These are phyloP conservation scores for Cerioporus squamosus DNA, from an alignment of 1,284 basidiomycete genomes.

Conservation along the genomic window DNA sequence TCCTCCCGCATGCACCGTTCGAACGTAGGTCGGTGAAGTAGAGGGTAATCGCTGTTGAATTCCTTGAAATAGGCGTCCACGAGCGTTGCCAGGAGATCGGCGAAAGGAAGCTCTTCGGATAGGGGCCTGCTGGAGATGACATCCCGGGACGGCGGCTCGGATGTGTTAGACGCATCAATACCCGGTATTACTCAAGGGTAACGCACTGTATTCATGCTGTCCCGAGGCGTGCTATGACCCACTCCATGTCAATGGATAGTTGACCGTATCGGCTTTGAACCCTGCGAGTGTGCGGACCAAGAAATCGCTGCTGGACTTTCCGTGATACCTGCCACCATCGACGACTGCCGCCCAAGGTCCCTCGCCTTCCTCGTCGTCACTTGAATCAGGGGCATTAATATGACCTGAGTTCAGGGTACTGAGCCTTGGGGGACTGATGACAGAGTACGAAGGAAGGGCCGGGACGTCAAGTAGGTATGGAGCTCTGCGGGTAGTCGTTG, in stretches of 20 bases:
- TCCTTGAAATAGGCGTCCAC: slow-evolving; percentile 53
- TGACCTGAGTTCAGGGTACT: background rate
- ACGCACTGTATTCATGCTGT: background rate
- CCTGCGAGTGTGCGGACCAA: slow-evolving; percentile 52
- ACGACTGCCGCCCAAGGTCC: slow-evolving; percentile 26
- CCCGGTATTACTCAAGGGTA: background rate
- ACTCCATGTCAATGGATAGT: background rate
- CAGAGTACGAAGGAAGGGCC: slow-evolving; percentile 2
- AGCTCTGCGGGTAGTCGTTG: too few species aligned
- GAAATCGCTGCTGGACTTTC: slow-evolving; percentile 54
- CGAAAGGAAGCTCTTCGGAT: slow-evolving; percentile 2
- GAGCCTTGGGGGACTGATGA: background rate
- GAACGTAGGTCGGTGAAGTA: slow-evolving; percentile 57
- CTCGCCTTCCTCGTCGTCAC: slow-evolving; percentile 22
- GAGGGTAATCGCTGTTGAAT: slow-evolving; percentile 45
- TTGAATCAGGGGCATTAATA: slow-evolving; percentile 1
- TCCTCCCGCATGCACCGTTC: slow-evolving; percentile 41
- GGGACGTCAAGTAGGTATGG: background rate
- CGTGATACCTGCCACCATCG: slow-evolving; percentile 40
- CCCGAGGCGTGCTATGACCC: slow-evolving; percentile 36
- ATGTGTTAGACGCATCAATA: background rate
- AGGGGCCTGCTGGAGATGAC: background rate
- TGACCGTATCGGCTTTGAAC: slow-evolving; percentile 36
- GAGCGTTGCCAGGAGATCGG: slow-evolving; percentile 35
- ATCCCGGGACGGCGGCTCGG: slow-evolving; percentile 19